phyloP scores from a whole-genome alignment of 2,329 filamentous ascomycete genomes.

The Colletotrichum orchidophilum region DNA sequence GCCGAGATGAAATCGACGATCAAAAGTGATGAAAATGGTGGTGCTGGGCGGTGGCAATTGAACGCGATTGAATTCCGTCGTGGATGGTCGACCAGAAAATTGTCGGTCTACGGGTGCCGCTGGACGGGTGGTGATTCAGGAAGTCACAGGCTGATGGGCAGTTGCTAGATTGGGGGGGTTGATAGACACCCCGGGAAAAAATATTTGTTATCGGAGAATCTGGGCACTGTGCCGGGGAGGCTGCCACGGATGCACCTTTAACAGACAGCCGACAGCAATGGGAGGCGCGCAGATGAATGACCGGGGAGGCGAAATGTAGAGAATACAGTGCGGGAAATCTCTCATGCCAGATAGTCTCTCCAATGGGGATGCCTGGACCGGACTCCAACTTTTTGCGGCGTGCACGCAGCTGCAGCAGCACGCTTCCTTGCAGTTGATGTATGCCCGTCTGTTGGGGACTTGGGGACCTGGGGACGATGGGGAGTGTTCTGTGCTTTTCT shows the following conservation, averaged over 20 bases:
- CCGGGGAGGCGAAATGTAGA: constrained; percentile 19
- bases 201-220: constrained; percentile 32
- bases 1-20: constrained; percentile 41
- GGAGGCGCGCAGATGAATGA: neutral
- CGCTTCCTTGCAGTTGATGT: constrained; percentile 18
- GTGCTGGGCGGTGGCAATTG: constrained; percentile 33
- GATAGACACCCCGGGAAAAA: constrained; percentile 32
- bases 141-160: constrained; percentile 29
- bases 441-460: constrained; percentile 1
- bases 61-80: constrained; percentile 36
- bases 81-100: constrained; percentile 35
- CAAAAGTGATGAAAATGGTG: constrained; percentile 33
- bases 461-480: neutral
- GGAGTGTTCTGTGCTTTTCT: neutral
- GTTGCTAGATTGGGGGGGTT: constrained; percentile 33
- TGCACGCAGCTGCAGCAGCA: neutral
- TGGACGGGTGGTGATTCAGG: constrained; percentile 30
- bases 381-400: constrained; percentile 26
- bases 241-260: constrained; percentile 2
- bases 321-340: constrained; percentile 23
- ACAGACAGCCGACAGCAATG: neutral
- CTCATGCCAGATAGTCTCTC: constrained; percentile 30
- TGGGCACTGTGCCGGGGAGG: constrained; percentile 16
- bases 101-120: constrained; percentile 31
- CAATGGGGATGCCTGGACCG: constrained; percentile 26